Evolutionary conservation across 345 rosid genomes (phyloP), one percentile per base, ranked within the genome.

Genomic region (Camelina sativa): DNA sequence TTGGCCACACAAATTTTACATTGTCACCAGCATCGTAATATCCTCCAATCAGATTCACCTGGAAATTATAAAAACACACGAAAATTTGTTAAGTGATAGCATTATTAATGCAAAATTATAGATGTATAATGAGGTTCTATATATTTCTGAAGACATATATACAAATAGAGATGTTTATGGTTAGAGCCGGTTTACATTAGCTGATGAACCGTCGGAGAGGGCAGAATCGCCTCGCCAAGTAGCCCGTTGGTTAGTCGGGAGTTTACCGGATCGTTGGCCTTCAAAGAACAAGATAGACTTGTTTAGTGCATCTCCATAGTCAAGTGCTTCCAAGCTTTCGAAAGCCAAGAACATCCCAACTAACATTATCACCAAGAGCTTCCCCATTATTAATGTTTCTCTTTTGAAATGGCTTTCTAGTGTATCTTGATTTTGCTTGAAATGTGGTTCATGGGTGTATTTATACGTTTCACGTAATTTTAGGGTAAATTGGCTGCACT

Each of bases 11-110:
- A 65, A 93, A 93, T 82, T 93, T 93, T 8, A 93, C 87, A 65
- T 89, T 93, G 72, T 91, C 98, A 2, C 98, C 98, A 1, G 92
- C 98, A 53, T 91, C 98, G 62, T 91, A 91, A 80, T 87, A 93
- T 6, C 98, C 97, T 78, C 98, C 98, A 19, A 46, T 40, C 79
- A 93, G 77, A 65, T 84, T 80, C 12, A 88, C 93, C 98, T 91
- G 82, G 48, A 62, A 64, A 44, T 80, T 17, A 34, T 48, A 37
- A 61, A 35, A 32, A 4, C 40, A 56, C 32, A 35, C 4, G 1
- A 65, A 65, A 47, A 7, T 4, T 8, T 6, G 72, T 23, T 74
- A 20, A 13, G 2, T 34, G 38, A 43, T 4, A 53, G 15, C 25
- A 50, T 28, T 28, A 28, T 28, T 23, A 20, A 60, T 38, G 32